Percentiles rank a stretch among this genome's conserved stretches.
Conservation (phyloP, 2,329 filamentous ascomycete genomes). For the Sporothrix brunneoviolacea region DNA sequence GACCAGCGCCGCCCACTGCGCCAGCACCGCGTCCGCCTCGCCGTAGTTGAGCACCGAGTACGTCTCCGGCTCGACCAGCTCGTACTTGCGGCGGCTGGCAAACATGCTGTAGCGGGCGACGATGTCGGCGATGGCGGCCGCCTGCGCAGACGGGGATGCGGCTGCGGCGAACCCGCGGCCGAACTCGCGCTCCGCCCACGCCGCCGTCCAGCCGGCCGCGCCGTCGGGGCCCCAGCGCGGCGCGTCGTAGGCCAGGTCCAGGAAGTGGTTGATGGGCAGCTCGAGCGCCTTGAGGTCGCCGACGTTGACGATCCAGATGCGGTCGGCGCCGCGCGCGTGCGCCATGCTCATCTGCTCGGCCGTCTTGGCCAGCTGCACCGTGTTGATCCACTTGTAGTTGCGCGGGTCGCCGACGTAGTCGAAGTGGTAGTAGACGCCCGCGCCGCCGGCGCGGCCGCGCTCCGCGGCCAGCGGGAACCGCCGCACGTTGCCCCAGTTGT, state of each 20-base stretch:
- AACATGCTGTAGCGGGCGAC: slow-evolving; percentile 50
- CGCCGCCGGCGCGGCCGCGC: slow-evolving; percentile 51
- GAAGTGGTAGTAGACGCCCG: slow-evolving; percentile 59
- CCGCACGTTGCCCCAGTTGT: slow-evolving; percentile 62
- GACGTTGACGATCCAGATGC: slow-evolving; percentile 62
- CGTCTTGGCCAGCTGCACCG: slow-evolving; percentile 54
- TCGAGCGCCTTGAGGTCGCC: slow-evolving; percentile 60
- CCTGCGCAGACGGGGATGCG: slow-evolving; percentile 26
- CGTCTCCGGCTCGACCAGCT: slow-evolving; percentile 51
- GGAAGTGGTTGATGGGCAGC: slow-evolving; percentile 59
- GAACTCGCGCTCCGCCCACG: slow-evolving; percentile 50
- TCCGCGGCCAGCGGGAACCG: slow-evolving; percentile 55
- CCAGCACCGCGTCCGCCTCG: slow-evolving; percentile 52
- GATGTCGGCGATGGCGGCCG: slow-evolving; percentile 42
- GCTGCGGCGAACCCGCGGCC: slow-evolving; percentile 36
- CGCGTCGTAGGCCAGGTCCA: slow-evolving; percentile 62
- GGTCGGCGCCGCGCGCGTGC: slow-evolving; percentile 49
- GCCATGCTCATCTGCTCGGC: slow-evolving; percentile 55
- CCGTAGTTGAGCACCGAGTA: slow-evolving; percentile 59
- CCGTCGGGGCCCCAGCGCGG: slow-evolving; percentile 47
- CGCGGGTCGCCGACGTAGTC: slow-evolving; percentile 45
- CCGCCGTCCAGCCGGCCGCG: slow-evolving; percentile 47
- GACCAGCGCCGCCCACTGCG: slow-evolving; percentile 48
- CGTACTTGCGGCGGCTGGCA: slow-evolving; percentile 53
- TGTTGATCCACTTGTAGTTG: slow-evolving; percentile 57